Base-by-base conservation (phyloP, 768 basidiomycete species). In the Amanita muscaria region DNA sequence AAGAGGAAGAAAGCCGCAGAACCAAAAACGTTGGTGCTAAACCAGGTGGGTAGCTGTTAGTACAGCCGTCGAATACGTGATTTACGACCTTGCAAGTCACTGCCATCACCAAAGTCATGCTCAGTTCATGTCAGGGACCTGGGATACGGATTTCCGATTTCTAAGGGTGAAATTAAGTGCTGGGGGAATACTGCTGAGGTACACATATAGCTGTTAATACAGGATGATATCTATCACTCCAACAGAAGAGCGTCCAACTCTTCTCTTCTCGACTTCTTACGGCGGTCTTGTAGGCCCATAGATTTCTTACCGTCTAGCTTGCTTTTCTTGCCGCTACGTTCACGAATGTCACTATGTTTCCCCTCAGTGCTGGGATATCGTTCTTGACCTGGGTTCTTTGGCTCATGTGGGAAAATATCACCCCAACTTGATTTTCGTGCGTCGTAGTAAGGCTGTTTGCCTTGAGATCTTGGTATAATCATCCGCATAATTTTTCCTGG, bases 381-480 rank as follows among this genome's bases (percentile, higher is more conserved):
- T 50, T 80, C 76, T 45, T 86, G 77, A 0, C 85, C 79, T 5
- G 69, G 56, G 56, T 86, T 88, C 63, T 91, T 92, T 4, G 91
- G 79, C 14, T 69, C 63, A 57, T 97, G 93, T 16, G 96, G 96
- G 64, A 98, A 97, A 18, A 89, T 69, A 59, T 98, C 96, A 15
- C 96, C 96, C 93, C 94, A 98, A 8, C 63, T 64, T 0, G 88
- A 81, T 65, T 98, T 97, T 27, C 93, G 80, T 2, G 93, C 92
- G 59, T 98, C 96, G 58, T 97, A 91, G 58, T 80, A 99, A 0
- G 78, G 74, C 55, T 97, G 92, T 60, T 90, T 93, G n/a, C 92
- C 92, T 64, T 93, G 92, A 2, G 89, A 93, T 53, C 80, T 91
- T 0, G 94, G 88, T 30, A 94, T 80, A 4, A 86, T 94, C 62